A percentile compares a stretch with the other conserved stretches of the same genome.
Conservation (phyloP, 768 basidiomycete genomes). For the Macrolepiota dolichaula region DNA sequence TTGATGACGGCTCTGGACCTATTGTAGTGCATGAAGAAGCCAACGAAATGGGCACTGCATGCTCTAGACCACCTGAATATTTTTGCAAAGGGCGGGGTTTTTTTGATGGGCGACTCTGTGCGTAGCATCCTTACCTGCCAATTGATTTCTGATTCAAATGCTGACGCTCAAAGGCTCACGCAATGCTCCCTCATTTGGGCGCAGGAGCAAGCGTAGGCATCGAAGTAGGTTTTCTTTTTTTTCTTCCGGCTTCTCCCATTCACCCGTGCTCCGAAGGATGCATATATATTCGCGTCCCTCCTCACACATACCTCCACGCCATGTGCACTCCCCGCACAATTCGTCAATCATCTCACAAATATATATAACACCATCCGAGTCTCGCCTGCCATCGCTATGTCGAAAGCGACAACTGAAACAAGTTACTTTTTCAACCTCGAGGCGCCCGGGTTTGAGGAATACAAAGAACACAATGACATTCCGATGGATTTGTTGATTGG, state of each 20-base stretch:
- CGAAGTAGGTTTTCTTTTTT: slow-evolving; percentile 28
- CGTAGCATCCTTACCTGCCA: not conserved
- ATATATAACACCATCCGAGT: slow-evolving; percentile 22
- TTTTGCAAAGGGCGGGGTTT: slow-evolving; percentile 18
- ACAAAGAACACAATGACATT: slow-evolving; percentile 20
- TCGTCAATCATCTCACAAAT: slow-evolving; percentile 16
- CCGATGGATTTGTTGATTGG: slow-evolving; percentile 18
- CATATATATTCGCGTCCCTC: too few species aligned
- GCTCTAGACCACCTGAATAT: slow-evolving; percentile 14
- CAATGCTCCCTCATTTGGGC: slow-evolving; percentile 46
- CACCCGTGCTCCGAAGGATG: not conserved
- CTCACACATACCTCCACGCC: slow-evolving; percentile 32
- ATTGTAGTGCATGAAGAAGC: slow-evolving; percentile 17
- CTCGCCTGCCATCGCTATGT: too few species aligned
- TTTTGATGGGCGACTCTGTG: slow-evolving; percentile 22
- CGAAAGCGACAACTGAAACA: slow-evolving; percentile 12
- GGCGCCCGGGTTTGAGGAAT: too few species aligned
- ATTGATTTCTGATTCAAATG: not conserved
- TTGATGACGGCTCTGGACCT: too few species aligned
- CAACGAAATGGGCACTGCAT: too few species aligned
- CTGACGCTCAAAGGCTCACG: slow-evolving; percentile 31
- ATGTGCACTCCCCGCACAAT: slow-evolving; percentile 16
- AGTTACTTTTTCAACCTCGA: slow-evolving; percentile 11
- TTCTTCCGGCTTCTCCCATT: not conserved
- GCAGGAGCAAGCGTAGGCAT: too few species aligned